Base-by-base conservation (phyloP, 192 early-diverging fungal genomes). In the Coemansia sp. region DNA sequence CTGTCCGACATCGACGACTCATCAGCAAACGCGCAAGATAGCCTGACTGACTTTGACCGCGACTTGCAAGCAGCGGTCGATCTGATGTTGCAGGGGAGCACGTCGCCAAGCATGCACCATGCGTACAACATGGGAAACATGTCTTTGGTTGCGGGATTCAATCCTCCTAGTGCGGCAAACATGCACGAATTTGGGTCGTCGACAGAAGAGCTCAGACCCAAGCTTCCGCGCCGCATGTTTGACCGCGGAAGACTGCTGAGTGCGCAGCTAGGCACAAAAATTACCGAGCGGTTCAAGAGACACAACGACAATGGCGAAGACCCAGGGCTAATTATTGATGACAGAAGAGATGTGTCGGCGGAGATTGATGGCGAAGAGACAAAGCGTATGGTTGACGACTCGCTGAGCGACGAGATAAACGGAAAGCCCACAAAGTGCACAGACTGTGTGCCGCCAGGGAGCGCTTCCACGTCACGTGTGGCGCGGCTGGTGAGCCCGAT, bases 21-120 rank as follows among this genome's bases (percentile, higher is more conserved):
- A 16, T 11, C 41, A 43, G 41, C 10, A 43, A 48, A 49, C 6
- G 27, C n/a, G 17, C 16, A 25, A 17, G 29, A 25, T 19, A 47
- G 43, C 23, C 9, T 47, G 39, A 38, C 65, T 3, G 68, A 63
- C 14, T 39, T 71, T 21, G 75, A 77, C 58, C 55, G 56, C 6
- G 75, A 77, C 53, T 54, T 77, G 27, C 75, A 77, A 19, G 69
- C 65, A 1, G 75, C 75, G 2, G 66, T 77, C 21, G 75, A 77
- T 52, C 49, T 62, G 48, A 68, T 77, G 65, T 58, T 77, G 1
- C 62, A 71, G 2, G 75, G 71, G n/a, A 51, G 45, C 22, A 37
- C n/a, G 11, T 57, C 49, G 45, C 48, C 54, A 4, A 23, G 21
- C 7, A 38, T 23, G 0, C 50, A 61, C 21, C 25, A 54, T 27